Evolutionary conservation across 2,329 filamentous ascomycete species (phyloP).

Genomic region (Thielaviopsis punctulata): DNA sequence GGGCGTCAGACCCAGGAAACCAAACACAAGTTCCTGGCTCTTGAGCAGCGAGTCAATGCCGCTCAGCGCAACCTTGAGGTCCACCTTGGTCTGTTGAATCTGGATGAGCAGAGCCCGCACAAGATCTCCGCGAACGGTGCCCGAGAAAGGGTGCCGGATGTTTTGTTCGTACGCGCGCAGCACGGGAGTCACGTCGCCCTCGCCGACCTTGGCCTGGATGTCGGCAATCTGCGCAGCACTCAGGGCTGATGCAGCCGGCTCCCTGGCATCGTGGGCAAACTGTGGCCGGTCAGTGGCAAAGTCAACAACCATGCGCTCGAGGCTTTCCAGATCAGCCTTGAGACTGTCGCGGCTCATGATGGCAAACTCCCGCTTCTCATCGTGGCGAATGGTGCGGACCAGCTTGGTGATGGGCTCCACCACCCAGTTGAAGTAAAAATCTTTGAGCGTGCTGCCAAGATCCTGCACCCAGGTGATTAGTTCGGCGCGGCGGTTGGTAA

Average conservation of each 20-base stretch:
- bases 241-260: constrained; percentile 22
- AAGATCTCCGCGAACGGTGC: constrained; percentile 71
- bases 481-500: constrained; percentile 57
- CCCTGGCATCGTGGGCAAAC: constrained; percentile 26
- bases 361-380: constrained; percentile 81
- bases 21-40: constrained; percentile 93
- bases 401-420: constrained; percentile 70
- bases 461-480: constrained; percentile 67
- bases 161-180: constrained; percentile 84
- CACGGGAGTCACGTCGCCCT: constrained; percentile 86
- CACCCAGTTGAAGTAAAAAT: constrained; percentile 96
- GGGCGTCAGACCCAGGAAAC: constrained; percentile 87
- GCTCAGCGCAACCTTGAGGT: constrained; percentile 87
- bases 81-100: constrained; percentile 97
- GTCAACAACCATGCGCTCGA: constrained; percentile 96
- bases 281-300: constrained; percentile 74
- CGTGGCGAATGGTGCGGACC: constrained; percentile 81
- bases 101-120: constrained; percentile 85
- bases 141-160: constrained; percentile 62
- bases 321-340: constrained; percentile 71
- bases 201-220: constrained; percentile 63
- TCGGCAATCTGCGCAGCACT: constrained; percentile 53
- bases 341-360: constrained; percentile 92
- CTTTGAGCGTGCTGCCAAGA: constrained; percentile 59
- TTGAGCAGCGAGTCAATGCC: constrained; percentile 89